Base-by-base conservation (phyloP, 2,329 filamentous ascomycete species). In the Fusarium virguliforme region DNA sequence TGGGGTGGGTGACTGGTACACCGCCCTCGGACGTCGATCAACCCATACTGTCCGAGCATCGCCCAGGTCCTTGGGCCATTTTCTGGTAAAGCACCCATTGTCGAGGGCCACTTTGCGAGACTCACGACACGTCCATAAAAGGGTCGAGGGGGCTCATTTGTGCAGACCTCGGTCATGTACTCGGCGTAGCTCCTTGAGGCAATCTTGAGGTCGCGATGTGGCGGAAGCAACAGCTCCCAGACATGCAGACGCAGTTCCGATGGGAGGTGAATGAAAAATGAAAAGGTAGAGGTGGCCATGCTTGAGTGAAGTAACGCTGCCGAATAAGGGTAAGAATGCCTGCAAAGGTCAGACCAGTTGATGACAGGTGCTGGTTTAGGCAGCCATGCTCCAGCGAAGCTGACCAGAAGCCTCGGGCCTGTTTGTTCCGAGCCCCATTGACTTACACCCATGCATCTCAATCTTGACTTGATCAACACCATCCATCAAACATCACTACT, bases 161-260 rank as follows among this genome's bases (percentile, higher is more conserved):
- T 40, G 18, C 22, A 26, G 34, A 54, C 15, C 22, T 54, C 18
- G 8, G 34, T 37, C 9, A 6, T 7, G 1, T 38, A 37, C 13
- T 28, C 7, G 24, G 28, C 43, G 8, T n/a, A 10, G 34, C n/a
- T 24, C 7, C 22, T 54, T 1, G 32, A 18, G 24, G 15, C 34
- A 10, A 57, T 57, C 28, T 57, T 30, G 12, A 65, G 30, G 3
- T 10, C 18, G 22, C 54, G 28, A 46, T n/a, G 5, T 18, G 32
- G 4, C 32, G 57, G 65, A 4, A 66, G 22, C 8, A 51, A 51
- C 10, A 26, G 15, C 26, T 64, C 24, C 67, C 67, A 70, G 2
- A 70, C 57, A 10, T 48, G 46, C 2, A 70, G 35, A 1, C 34
- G 50, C 8, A 67, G 13, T 6, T 70, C 67, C 1, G 8, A 2